phyloP scores from a whole-genome alignment of 2,329 filamentous ascomycete genomes.

The Aspergillus versicolor region DNA sequence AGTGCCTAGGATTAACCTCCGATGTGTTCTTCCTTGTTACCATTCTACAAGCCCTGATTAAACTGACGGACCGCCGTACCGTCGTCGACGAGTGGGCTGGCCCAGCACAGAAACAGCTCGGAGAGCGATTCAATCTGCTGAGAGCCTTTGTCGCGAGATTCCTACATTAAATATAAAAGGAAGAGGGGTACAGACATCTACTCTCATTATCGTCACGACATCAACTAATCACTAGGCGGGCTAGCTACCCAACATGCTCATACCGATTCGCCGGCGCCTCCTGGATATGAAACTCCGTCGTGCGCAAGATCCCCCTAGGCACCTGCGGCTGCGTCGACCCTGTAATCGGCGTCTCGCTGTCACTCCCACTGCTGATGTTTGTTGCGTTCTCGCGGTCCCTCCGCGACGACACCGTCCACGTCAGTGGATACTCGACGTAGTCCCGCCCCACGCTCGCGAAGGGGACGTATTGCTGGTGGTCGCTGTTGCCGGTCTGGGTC shows the following conservation, averaged over 20 bases:
- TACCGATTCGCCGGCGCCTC: background rate
- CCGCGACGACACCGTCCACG: background rate
- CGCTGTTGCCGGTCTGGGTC: too few species aligned
- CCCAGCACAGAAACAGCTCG: too few species aligned
- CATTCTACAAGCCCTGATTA: background rate
- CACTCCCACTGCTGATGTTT: background rate
- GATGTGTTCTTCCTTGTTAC: background rate
- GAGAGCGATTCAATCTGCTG: background rate
- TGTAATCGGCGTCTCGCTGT: background rate
- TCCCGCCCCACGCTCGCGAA: constrained; percentile 11
- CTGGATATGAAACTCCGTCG: constrained; percentile 2
- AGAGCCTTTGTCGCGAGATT: background rate
- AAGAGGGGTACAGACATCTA: background rate
- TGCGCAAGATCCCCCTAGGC: background rate
- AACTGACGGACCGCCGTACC: background rate
- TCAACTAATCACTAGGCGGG: background rate
- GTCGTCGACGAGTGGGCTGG: background rate
- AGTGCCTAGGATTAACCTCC: too few species aligned
- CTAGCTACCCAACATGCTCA: background rate
- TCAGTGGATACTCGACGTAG: constrained; percentile 10
- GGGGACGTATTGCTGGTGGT: background rate
- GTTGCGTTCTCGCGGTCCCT: background rate
- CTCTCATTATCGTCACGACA: background rate
- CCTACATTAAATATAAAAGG: background rate
- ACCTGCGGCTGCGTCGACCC: background rate